Conservation (phyloP, 2,329 filamentous ascomycete genomes). For the Plenodomus tracheiphilus region DNA sequence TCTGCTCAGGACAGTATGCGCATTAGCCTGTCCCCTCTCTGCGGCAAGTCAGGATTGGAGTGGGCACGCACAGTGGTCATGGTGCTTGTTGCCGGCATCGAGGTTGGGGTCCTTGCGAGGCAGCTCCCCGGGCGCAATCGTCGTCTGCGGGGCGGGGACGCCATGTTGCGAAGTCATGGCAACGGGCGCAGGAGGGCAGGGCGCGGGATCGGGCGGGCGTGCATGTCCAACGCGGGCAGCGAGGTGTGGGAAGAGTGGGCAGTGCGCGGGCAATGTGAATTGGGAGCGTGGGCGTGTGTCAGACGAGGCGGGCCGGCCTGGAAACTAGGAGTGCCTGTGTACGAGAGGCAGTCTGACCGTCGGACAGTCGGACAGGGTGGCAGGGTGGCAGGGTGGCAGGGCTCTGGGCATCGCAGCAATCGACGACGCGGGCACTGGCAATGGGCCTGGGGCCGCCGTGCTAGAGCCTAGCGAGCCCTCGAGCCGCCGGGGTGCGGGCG, state of each 20-base stretch:
- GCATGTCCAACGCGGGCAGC: slow-evolving; percentile 16
- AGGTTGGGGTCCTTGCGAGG: slow-evolving; percentile 24
- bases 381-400: too few relatives aligned
- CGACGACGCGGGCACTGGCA: too few relatives aligned
- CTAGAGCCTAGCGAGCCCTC: too few relatives aligned
- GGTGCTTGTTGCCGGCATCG: slow-evolving; percentile 78
- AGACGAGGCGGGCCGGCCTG: too few relatives aligned
- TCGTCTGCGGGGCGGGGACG: slow-evolving; percentile 6
- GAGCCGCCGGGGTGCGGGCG: slow-evolving; percentile 6
- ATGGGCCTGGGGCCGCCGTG: too few relatives aligned
- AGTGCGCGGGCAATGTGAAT: too few relatives aligned
- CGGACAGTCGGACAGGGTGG: too few relatives aligned
- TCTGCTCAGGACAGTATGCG: slow-evolving; percentile 58
- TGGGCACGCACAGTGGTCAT: slow-evolving; percentile 60
- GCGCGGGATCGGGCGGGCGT: slow-evolving; percentile 6
- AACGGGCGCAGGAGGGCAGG: slow-evolving; percentile 15
- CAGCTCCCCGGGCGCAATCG: background rate
- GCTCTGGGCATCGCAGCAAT: too few relatives aligned
- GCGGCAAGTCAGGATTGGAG: slow-evolving; percentile 3
- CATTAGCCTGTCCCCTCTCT: slow-evolving; percentile 17
- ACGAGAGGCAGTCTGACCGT: too few relatives aligned
- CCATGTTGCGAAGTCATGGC: slow-evolving; percentile 33
- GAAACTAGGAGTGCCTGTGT: too few relatives aligned
- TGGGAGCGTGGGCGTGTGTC: too few relatives aligned
- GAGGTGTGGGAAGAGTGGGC: slow-evolving; percentile 2